These are phyloP conservation scores for Kuraishia floccosa DNA, from an alignment of 805 yeast genomes.

Conservation along the genomic window DNA sequence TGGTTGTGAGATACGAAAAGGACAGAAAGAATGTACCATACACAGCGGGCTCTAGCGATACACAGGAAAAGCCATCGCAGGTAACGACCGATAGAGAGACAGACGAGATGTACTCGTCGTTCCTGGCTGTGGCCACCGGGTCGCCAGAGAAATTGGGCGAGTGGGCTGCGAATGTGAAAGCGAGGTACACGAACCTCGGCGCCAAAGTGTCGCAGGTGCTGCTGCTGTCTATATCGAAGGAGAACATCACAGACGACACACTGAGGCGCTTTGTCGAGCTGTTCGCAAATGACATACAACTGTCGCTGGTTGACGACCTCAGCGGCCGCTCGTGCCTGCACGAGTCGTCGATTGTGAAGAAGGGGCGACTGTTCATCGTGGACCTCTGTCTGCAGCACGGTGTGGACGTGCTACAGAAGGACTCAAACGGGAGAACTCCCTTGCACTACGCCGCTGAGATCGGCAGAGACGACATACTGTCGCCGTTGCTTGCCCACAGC, in stretches of 20 bases:
- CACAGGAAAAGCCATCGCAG: neutral
- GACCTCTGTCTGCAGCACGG: constrained; percentile 11
- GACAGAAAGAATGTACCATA: constrained; percentile 3
- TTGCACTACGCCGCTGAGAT: constrained; percentile 75
- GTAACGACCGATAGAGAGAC: constrained; percentile 27
- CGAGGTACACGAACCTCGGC: neutral
- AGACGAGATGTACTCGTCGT: constrained; percentile 66
- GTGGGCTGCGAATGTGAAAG: neutral
- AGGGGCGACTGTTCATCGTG: constrained; percentile 8
- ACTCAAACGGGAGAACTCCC: constrained; percentile 69
- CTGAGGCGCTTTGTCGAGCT: constrained; percentile 33
- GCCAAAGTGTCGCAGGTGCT: constrained; percentile 60
- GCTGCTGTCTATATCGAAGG: constrained; percentile 50
- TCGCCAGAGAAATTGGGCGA: constrained; percentile 6
- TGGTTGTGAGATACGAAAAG: constrained; percentile 15
- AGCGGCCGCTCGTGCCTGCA: constrained; percentile 70
- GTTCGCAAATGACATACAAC: constrained; percentile 44
- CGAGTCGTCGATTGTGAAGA: constrained; percentile 30
- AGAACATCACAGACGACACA: constrained; percentile 54
- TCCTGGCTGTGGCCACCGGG: constrained; percentile 33
- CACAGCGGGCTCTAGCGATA: neutral
- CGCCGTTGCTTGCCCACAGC: constrained; percentile 19
- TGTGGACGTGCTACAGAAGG: constrained; percentile 24
- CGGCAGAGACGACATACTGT: constrained; percentile 33
- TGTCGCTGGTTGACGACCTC: constrained; percentile 49